These are phyloP conservation scores for Sonneratia caseolaris DNA, from an alignment of 345 rosid genomes.

Conservation along the genomic window DNA sequence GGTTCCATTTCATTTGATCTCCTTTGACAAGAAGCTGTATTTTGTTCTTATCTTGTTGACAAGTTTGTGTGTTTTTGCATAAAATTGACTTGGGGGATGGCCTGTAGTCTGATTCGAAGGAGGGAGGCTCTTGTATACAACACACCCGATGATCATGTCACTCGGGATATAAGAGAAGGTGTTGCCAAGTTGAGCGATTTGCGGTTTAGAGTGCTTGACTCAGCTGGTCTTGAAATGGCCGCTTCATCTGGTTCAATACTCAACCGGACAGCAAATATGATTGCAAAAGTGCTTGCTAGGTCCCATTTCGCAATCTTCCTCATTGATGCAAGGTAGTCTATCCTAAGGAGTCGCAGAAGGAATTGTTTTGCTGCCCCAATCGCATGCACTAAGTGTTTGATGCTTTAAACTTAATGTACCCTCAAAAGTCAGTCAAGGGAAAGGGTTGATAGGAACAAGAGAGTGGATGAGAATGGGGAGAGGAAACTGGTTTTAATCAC, in stretches of 20 bases:
- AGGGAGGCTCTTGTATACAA: constrained; percentile 92
- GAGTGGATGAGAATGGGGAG: not conserved
- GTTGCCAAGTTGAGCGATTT: constrained; percentile 79
- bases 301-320: constrained; percentile 75
- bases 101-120: constrained; percentile 64
- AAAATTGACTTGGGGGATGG: not conserved
- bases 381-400: not conserved
- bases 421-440: not conserved
- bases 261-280: constrained; percentile 72
- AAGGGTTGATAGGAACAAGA: not conserved
- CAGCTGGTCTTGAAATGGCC: constrained; percentile 94
- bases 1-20: constrained; percentile 11
- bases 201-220: constrained; percentile 78
- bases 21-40: not conserved
- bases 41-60: not conserved
- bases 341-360: not conserved
- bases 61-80: not conserved
- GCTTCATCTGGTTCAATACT: constrained; percentile 83
- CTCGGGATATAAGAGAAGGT: constrained; percentile 90
- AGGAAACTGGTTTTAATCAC: not conserved
- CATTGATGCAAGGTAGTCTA: constrained; percentile 64
- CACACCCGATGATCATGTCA: constrained; percentile 89
- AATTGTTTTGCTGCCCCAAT: not conserved
- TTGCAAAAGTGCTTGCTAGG: constrained; percentile 69
- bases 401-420: not conserved